Percentiles rank a stretch among this genome's conserved stretches.
Conservation (phyloP, 2,329 filamentous ascomycete genomes). For the Fusarium dimerum region DNA sequence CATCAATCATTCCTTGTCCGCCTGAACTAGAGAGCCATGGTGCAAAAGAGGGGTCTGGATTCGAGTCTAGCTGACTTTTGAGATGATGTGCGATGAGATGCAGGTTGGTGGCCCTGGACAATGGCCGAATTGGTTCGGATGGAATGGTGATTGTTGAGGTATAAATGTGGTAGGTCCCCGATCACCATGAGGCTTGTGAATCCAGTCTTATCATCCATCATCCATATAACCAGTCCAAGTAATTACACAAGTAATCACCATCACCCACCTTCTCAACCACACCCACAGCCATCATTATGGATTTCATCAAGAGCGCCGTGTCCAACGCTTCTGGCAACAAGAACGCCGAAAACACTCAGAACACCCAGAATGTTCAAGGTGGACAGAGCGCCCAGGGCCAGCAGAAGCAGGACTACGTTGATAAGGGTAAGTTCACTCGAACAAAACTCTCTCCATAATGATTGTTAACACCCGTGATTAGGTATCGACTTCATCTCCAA, state of each 20-base stretch:
- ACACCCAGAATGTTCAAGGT: constrained; percentile 11
- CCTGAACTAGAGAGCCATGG: background rate
- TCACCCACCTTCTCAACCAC: background rate
- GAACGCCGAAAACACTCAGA: constrained; percentile 14
- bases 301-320: constrained; percentile 41
- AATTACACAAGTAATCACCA: background rate
- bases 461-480: constrained; percentile 10
- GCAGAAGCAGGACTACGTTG: constrained; percentile 36
- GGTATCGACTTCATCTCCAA: constrained; percentile 33
- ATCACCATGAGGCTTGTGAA: background rate
- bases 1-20: constrained; percentile 6
- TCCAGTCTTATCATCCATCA: background rate
- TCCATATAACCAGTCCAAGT: background rate
- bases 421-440: constrained; percentile 36
- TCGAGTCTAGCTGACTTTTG: constrained; percentile 4
- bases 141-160: background rate
- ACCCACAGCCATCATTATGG: constrained; percentile 33
- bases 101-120: constrained; percentile 5
- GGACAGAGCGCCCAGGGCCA: constrained; percentile 3
- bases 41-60: constrained; percentile 1
- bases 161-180: background rate
- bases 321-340: constrained; percentile 15
- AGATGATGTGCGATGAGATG: constrained; percentile 18
- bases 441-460: background rate
- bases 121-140: constrained; percentile 17